Conservation (phyloP, 495 filamentous ascomycete genomes). For the Xylaria acuta region DNA sequence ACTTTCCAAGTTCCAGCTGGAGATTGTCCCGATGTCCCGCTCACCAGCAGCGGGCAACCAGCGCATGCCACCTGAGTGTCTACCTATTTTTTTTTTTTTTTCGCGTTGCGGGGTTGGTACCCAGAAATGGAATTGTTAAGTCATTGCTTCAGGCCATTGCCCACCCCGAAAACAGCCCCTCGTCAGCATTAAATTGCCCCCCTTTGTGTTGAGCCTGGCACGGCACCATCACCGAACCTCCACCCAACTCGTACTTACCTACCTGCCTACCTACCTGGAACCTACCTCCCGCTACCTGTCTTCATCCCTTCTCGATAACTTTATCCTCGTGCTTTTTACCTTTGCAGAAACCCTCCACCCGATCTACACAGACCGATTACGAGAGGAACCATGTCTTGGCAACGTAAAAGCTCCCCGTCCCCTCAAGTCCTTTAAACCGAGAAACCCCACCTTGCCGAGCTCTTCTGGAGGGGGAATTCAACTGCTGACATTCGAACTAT, state of each 20-base stretch:
- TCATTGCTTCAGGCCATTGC: conserved; percentile 23
- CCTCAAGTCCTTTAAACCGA: conserved; percentile 13
- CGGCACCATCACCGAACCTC: conserved; percentile 25
- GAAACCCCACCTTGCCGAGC: conserved; percentile 46
- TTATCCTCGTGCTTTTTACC: conserved; percentile 8
- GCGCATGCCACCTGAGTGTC: conserved; percentile 5
- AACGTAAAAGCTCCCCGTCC: conserved; percentile 49
- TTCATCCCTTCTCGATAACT: conserved; percentile 14
- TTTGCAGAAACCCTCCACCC: conserved; percentile 18
- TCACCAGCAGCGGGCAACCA: background rate
- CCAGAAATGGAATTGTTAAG: conserved; percentile 17
- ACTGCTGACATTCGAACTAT: conserved; percentile 43
- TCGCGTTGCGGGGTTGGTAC: conserved; percentile 29
- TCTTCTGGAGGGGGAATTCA: conserved; percentile 30
- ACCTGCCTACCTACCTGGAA: background rate
- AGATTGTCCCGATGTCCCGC: background rate
- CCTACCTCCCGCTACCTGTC: conserved; percentile 1
- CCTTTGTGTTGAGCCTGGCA: conserved; percentile 23
- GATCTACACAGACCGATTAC: background rate
- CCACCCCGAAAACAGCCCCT: conserved; percentile 21
- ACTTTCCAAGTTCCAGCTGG: conserved; percentile 2
- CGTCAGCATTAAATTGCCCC: conserved; percentile 10
- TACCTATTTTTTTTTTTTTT: conserved; percentile 16
- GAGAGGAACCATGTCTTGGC: conserved; percentile 62
- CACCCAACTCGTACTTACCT: conserved; percentile 12